Evolutionary conservation across 2,329 filamentous ascomycete species (phyloP).

Genomic region (Diplodia sapinea): DNA sequence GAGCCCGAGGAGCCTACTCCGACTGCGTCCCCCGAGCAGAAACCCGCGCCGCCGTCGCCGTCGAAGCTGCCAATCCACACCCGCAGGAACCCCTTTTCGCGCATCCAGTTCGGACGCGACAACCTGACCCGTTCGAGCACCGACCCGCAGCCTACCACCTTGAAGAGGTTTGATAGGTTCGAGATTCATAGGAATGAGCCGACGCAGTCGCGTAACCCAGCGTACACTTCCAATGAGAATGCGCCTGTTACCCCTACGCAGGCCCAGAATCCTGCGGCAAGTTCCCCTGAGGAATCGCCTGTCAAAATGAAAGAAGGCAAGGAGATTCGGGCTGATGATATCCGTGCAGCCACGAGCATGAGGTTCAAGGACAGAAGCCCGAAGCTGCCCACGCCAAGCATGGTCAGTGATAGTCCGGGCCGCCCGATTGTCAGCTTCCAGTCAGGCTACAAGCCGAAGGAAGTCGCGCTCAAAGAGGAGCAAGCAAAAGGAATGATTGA

Average conservation of each 20-base stretch:
- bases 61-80: conserved; percentile 39
- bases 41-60: conserved; percentile 32
- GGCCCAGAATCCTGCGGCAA: conserved; percentile 30
- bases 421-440: conserved; percentile 98
- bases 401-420: conserved; percentile 87
- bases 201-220: conserved; percentile 79
- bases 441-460: conserved; percentile 76
- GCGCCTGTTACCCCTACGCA: conserved; percentile 31
- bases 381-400: conserved; percentile 84
- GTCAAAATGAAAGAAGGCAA: conserved; percentile 74
- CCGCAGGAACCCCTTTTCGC: conserved; percentile 70
- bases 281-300: conserved; percentile 41
- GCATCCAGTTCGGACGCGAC: conserved; percentile 62
- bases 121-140: conserved; percentile 52
- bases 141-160: conserved; percentile 51
- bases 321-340: conserved; percentile 85
- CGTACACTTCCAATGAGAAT: conserved; percentile 69
- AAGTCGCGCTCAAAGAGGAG: conserved; percentile 71
- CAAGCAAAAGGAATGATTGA: conserved; percentile 41
- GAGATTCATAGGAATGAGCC: conserved; percentile 88
- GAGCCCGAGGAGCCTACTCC: conserved; percentile 67
- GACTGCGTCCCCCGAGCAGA: conserved; percentile 36
- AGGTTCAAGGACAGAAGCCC: conserved; percentile 82
- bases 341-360: conserved; percentile 89
- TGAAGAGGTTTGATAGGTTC: conserved; percentile 55